These are phyloP conservation scores for Fusarium nodosum DNA, from an alignment of 2,329 filamentous ascomycete genomes.

Conservation along the genomic window DNA sequence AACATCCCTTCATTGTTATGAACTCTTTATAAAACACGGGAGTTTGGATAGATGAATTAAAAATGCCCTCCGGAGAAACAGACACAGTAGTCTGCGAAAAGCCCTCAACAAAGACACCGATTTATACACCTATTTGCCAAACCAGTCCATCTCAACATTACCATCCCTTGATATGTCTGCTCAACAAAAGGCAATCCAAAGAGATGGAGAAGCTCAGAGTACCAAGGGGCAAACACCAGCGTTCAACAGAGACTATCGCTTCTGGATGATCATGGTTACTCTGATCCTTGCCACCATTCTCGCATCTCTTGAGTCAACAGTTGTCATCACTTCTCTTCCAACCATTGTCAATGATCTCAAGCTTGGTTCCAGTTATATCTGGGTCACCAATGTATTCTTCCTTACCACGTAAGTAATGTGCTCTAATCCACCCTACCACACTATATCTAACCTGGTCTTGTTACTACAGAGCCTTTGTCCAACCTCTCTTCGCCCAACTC, in stretches of 20 bases:
- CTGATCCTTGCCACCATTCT: conserved; percentile 44
- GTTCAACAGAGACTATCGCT: conserved; percentile 43
- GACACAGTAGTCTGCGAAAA: not conserved
- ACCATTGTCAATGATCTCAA: conserved; percentile 45
- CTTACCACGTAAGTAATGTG: conserved; percentile 34
- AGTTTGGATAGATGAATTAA: not conserved
- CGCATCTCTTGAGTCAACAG: conserved; percentile 43
- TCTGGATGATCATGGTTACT: conserved; percentile 49
- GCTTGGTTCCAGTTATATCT: conserved; percentile 48
- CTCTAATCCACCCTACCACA: not conserved
- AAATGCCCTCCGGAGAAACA: not conserved
- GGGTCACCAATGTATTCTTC: conserved; percentile 51
- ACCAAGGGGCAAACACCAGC: not conserved
- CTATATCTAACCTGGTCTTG: not conserved
- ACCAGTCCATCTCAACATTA: not conserved
- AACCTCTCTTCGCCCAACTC: conserved; percentile 65
- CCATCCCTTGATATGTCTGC: conserved; percentile 4
- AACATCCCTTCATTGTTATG: not conserved
- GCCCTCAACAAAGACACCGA: not conserved
- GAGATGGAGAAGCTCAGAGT: conserved; percentile 7
- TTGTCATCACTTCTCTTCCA: conserved; percentile 49
- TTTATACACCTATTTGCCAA: not conserved
- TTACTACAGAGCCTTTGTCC: conserved; percentile 50
- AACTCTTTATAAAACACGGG: not conserved
- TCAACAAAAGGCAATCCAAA: not conserved